Evolutionary conservation across 352 stramenopile genomes (phyloP).

Genomic region (Phytophthora pistaciae): DNA sequence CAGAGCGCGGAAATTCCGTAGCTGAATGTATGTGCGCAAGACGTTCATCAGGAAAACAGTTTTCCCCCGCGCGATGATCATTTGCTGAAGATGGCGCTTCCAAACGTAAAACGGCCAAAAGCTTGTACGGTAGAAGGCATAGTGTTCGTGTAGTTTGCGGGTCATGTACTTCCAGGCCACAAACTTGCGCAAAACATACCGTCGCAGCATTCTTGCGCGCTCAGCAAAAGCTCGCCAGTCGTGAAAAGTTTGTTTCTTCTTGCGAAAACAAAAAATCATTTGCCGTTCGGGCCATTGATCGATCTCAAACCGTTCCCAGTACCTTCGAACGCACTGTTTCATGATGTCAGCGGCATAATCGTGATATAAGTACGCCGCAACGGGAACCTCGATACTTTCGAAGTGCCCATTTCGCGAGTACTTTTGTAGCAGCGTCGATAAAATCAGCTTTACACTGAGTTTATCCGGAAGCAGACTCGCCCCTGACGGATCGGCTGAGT

Average conservation of each 20-base stretch:
- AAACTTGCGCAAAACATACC: slow-evolving; percentile 66
- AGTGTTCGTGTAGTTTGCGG: slow-evolving; percentile 53
- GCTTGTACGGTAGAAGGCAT: slow-evolving; percentile 63
- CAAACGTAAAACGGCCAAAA: slow-evolving; percentile 89
- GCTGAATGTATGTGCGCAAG: slow-evolving; percentile 63
- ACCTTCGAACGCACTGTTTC: slow-evolving; percentile 50
- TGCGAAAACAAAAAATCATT: slow-evolving; percentile 65
- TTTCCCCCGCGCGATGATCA: slow-evolving; percentile 74
- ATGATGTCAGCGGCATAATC: slow-evolving; percentile 62
- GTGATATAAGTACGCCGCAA: slow-evolving; percentile 65
- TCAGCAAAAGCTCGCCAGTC: slow-evolving; percentile 62
- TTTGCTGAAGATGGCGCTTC: slow-evolving; percentile 77
- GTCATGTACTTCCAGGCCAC: slow-evolving; percentile 70
- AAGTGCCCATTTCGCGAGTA: slow-evolving; percentile 86
- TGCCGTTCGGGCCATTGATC: slow-evolving; percentile 70
- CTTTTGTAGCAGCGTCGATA: slow-evolving; percentile 76
- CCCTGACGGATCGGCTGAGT: not conserved
- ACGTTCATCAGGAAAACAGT: slow-evolving; percentile 61
- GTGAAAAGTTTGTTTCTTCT: slow-evolving; percentile 62
- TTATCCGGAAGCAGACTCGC: slow-evolving; percentile 40
- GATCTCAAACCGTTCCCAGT: slow-evolving; percentile 48
- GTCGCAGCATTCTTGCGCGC: slow-evolving; percentile 43
- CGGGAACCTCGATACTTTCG: slow-evolving; percentile 56
- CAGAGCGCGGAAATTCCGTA: slow-evolving; percentile 65
- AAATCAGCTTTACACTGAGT: slow-evolving; percentile 55